Percentiles rank a stretch among this genome's conserved stretches.
phyloP scores from a whole-genome alignment of 768 basidiomycete species.

The Naganishia friedmannii region DNA sequence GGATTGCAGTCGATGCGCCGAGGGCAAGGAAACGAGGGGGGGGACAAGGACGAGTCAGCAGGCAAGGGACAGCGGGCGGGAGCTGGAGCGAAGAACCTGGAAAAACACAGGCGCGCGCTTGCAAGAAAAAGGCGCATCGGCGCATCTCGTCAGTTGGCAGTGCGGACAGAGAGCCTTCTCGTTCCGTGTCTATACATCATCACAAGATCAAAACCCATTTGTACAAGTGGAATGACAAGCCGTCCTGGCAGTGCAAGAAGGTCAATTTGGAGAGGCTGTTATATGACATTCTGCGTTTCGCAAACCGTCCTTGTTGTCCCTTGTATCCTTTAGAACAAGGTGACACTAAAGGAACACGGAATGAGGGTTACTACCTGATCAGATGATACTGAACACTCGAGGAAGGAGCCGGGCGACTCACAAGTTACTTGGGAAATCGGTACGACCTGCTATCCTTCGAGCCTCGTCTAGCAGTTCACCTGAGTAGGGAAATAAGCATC shows the following conservation, averaged over 20 bases:
- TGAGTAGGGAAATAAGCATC: not conserved
- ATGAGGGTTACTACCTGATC: not conserved
- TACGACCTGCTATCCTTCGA: conserved; percentile 46
- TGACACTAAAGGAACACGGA: conserved; percentile 32
- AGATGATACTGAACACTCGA: not conserved
- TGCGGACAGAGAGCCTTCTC: not conserved
- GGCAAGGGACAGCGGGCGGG: not conserved
- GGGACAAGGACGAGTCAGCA: conserved; percentile 2
- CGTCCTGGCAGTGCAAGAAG: too few species aligned
- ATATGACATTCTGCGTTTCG: too few species aligned
- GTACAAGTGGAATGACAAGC: too few species aligned
- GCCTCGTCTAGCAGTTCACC: conserved; percentile 50
- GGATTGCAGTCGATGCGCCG: not conserved
- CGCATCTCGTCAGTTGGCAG: not conserved
- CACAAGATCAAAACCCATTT: too few species aligned
- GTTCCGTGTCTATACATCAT: too few species aligned
- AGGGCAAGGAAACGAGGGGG: not conserved
- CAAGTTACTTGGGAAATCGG: conserved; percentile 53
- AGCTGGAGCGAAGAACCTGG: not conserved
- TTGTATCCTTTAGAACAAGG: conserved; percentile 35
- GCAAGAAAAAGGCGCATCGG: not conserved
- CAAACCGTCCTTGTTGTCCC: not conserved
- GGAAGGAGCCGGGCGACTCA: conserved; percentile 33
- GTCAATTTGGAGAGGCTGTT: too few species aligned
- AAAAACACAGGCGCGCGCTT: conserved; percentile 14